A percentile compares a stretch with the other conserved stretches of the same genome.
Evolutionary conservation across 768 basidiomycete genomes (phyloP).

Genomic region (Austroboletus festivus): DNA sequence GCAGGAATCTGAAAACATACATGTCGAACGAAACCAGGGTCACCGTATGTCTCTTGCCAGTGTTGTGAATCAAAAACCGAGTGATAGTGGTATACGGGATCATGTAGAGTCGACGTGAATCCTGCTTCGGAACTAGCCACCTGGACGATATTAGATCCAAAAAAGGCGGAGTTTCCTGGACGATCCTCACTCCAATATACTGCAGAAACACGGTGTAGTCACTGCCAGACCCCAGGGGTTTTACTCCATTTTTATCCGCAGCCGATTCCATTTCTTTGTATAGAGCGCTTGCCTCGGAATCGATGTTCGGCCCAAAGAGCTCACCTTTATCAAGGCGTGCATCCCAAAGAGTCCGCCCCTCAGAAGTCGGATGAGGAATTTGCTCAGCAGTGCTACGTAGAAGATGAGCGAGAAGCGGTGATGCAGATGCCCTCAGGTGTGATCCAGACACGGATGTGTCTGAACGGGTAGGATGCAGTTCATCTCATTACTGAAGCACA

Average conservation of each 20-base stretch:
- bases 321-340: slow-evolving; percentile 54
- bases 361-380: slow-evolving; percentile 68
- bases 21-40: slow-evolving; percentile 73
- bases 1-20: slow-evolving; percentile 35
- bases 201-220: slow-evolving; percentile 94
- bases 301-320: slow-evolving; percentile 35
- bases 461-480: slow-evolving; percentile 31
- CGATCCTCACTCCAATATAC: slow-evolving; percentile 53
- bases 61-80: slow-evolving; percentile 69
- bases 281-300: slow-evolving; percentile 27
- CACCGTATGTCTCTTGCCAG: slow-evolving; percentile 75
- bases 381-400: slow-evolving; percentile 64
- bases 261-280: slow-evolving; percentile 25
- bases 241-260: slow-evolving; percentile 40
- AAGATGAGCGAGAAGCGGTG: slow-evolving; percentile 81
- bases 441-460: slow-evolving; percentile 57
- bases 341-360: slow-evolving; percentile 74
- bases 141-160: slow-evolving; percentile 17
- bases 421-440: slow-evolving; percentile 50
- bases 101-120: slow-evolving; percentile 38
- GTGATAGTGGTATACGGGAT: slow-evolving; percentile 73
- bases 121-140: slow-evolving; percentile 34
- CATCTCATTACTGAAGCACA: slow-evolving; percentile 27
- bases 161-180: background rate
- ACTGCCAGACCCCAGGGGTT: slow-evolving; percentile 78